These are phyloP conservation scores for Saturnispora saitoi DNA, from an alignment of 805 yeast species.

Conservation along the genomic window DNA sequence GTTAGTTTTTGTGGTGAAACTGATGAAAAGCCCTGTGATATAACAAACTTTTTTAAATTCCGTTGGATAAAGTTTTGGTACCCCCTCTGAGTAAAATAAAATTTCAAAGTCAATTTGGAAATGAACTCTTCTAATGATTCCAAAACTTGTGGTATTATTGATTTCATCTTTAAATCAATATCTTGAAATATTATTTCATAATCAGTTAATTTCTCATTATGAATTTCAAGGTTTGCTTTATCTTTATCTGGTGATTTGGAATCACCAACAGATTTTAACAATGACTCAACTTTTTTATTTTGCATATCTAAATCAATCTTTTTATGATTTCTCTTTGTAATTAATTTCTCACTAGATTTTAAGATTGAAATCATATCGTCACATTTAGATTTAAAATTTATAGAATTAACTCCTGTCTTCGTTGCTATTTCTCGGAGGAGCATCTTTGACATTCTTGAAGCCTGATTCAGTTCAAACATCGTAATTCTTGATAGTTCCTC, in stretches of 20 bases:
- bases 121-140: conserved; percentile 41
- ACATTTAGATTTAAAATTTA: conserved; percentile 28
- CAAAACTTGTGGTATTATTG: conserved; percentile 39
- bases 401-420: conserved; percentile 19
- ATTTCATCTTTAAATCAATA: conserved; percentile 33
- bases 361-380: conserved; percentile 33
- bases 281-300: conserved; percentile 31
- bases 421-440: conserved; percentile 20
- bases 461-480: conserved; percentile 24
- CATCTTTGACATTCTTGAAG: conserved; percentile 20
- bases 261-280: conserved; percentile 20
- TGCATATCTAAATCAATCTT: conserved; percentile 34
- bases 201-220: conserved; percentile 28
- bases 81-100: conserved; percentile 32
- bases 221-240: conserved; percentile 25
- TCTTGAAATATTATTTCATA: conserved; percentile 27
- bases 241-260: conserved; percentile 30
- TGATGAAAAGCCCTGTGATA: conserved; percentile 7
- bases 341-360: conserved; percentile 31
- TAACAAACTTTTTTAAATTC: conserved; percentile 23
- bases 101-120: conserved; percentile 32
- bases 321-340: conserved; percentile 38
- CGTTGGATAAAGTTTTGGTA: conserved; percentile 28
- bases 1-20: conserved; percentile 5
- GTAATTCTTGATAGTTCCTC: conserved; percentile 26